phyloP scores from a whole-genome alignment of 1,284 basidiomycete genomes.

The Ganoderma lucidum region DNA sequence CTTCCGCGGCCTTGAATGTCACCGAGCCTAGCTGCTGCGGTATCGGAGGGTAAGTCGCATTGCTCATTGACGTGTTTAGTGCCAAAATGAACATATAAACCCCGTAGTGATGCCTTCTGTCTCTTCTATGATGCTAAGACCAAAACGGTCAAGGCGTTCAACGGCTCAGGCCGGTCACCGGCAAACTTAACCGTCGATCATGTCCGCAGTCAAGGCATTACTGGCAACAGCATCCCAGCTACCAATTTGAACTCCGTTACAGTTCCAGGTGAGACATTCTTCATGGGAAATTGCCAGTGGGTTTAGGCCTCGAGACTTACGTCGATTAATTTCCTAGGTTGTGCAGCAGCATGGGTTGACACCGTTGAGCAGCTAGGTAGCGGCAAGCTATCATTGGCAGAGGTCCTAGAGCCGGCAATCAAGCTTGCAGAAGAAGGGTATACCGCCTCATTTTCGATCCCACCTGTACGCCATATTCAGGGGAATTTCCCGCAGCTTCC shows the following conservation, averaged over 20 bases:
- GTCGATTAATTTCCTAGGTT: slow-evolving; percentile 56
- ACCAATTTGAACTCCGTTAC: slow-evolving; percentile 90
- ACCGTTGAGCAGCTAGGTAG: slow-evolving; percentile 86
- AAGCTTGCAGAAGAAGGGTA: slow-evolving; percentile 86
- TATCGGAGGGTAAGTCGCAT: slow-evolving; percentile 73
- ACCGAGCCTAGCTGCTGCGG: slow-evolving; percentile 85
- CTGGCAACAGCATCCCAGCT: slow-evolving; percentile 70
- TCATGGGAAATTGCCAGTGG: too few species aligned
- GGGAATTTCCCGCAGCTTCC: slow-evolving; percentile 55
- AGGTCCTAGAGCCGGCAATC: slow-evolving; percentile 91
- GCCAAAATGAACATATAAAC: neutral
- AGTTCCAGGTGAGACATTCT: slow-evolving; percentile 71
- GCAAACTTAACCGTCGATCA: slow-evolving; percentile 82
- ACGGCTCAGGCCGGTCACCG: slow-evolving; percentile 89
- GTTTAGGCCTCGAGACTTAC: too few species aligned
- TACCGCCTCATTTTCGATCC: slow-evolving; percentile 8
- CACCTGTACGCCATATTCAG: neutral
- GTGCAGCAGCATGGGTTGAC: slow-evolving; percentile 94
- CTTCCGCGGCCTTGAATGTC: slow-evolving; percentile 89
- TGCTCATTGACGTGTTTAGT: neutral
- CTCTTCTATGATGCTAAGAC: slow-evolving; percentile 88
- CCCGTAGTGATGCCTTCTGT: slow-evolving; percentile 86
- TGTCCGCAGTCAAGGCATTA: slow-evolving; percentile 74
- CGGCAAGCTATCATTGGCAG: slow-evolving; percentile 78
- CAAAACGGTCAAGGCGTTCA: slow-evolving; percentile 84